Percentiles rank a stretch among this genome's conserved stretches.
phyloP scores from a whole-genome alignment of 2,329 filamentous ascomycete genomes.

The Botrytis pseudocinerea region DNA sequence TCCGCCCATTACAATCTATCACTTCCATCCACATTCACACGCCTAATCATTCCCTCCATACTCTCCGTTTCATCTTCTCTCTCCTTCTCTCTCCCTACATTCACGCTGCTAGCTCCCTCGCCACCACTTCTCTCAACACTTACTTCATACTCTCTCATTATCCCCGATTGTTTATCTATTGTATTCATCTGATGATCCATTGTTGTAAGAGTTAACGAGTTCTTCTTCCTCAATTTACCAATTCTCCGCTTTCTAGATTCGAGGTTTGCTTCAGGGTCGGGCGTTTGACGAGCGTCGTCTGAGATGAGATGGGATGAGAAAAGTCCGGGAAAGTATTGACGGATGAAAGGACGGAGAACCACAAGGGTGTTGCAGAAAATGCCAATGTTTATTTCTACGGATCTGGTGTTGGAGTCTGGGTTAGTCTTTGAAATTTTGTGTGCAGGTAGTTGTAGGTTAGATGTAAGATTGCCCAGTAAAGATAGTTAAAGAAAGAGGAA shows the following conservation, averaged over 20 bases:
- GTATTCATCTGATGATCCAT: background rate
- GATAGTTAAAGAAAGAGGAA: background rate
- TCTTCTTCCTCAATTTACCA: background rate
- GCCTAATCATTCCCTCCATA: background rate
- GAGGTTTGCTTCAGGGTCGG: background rate
- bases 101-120: background rate
- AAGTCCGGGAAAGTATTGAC: background rate
- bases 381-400: background rate
- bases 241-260: background rate
- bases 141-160: background rate
- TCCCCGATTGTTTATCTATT: background rate
- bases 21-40: background rate
- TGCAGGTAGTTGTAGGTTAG: background rate
- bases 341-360: background rate
- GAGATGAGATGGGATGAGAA: background rate
- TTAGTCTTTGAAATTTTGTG: background rate
- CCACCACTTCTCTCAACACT: background rate
- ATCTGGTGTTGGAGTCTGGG: background rate
- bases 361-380: constrained; percentile 8
- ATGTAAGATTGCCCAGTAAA: too few relatives aligned
- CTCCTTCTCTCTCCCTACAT: background rate
- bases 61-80: background rate
- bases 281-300: background rate
- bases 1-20: background rate
- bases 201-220: background rate